phyloP scores from a whole-genome alignment of 2,329 filamentous ascomycete genomes.

The Aschersonia sp. region DNA sequence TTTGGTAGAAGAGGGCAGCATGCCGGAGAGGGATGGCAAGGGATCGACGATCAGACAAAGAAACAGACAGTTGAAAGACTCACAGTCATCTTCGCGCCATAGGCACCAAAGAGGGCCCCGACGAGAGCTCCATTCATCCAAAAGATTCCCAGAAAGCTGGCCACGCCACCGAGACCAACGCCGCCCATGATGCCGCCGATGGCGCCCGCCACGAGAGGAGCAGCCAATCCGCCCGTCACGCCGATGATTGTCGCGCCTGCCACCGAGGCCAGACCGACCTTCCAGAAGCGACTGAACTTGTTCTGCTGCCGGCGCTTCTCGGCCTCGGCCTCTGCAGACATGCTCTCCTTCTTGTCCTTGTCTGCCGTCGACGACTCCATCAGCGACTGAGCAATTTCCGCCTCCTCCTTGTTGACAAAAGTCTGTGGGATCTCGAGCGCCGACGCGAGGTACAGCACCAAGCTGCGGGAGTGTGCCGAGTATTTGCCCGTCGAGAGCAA shows the following conservation, averaged over 20 bases:
- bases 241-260: constrained; percentile 85
- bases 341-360: constrained; percentile 24
- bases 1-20: too few relatives aligned
- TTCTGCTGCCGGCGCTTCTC: constrained; percentile 60
- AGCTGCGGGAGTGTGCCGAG: constrained; percentile 54
- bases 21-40: too few relatives aligned
- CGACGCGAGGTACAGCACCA: constrained; percentile 54
- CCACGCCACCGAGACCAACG: constrained; percentile 71
- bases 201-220: constrained; percentile 74
- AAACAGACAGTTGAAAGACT: constrained; percentile 4
- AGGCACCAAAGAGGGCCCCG: constrained; percentile 77
- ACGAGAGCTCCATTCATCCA: constrained; percentile 78
- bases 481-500: constrained; percentile 62
- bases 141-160: constrained; percentile 72
- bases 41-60: too few relatives aligned
- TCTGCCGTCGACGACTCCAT: constrained; percentile 44
- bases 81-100: constrained; percentile 60
- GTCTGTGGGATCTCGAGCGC: constrained; percentile 47
- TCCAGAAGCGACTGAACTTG: constrained; percentile 62
- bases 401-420: constrained; percentile 54
- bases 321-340: constrained; percentile 65
- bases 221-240: constrained; percentile 79
- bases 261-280: constrained; percentile 77
- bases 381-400: constrained; percentile 59
- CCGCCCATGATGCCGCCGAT: constrained; percentile 75